A percentile compares a stretch with the other conserved stretches of the same genome.
These are phyloP conservation scores for Curvularia sp. DNA, from an alignment of 2,329 filamentous ascomycete species.

Conservation along the genomic window DNA sequence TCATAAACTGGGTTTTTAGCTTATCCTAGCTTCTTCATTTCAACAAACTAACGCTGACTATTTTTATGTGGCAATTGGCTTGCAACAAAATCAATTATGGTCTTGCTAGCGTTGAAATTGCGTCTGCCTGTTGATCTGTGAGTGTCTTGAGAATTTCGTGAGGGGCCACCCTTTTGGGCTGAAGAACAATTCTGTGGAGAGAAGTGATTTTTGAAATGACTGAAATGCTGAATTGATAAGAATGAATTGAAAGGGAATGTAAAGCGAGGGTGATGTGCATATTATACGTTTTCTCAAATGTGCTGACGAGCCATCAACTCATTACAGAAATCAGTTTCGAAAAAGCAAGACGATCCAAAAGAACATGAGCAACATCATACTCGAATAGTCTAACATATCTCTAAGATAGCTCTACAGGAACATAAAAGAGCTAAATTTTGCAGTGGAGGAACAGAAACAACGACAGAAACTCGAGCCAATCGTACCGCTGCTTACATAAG, in stretches of 20 bases:
- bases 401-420: neutral
- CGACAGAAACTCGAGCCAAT: constrained; percentile 7
- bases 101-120: neutral
- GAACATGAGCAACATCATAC: neutral
- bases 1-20: neutral
- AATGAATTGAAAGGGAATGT: neutral
- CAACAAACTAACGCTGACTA: neutral
- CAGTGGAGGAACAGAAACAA: neutral
- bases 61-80: neutral
- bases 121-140: neutral
- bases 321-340: neutral
- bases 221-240: neutral
- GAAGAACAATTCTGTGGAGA: too few species aligned
- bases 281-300: neutral
- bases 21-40: neutral
- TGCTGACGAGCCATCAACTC: neutral
- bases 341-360: neutral
- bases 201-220: too few species aligned
- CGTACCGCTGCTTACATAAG: constrained; percentile 18
- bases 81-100: neutral
- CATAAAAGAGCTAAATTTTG: neutral
- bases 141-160: neutral
- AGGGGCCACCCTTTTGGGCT: neutral
- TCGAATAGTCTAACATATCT: neutral
- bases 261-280: neutral